Base-by-base conservation (phyloP, 176 grass and related monocot species). In the Alloteropsis semialata region DNA sequence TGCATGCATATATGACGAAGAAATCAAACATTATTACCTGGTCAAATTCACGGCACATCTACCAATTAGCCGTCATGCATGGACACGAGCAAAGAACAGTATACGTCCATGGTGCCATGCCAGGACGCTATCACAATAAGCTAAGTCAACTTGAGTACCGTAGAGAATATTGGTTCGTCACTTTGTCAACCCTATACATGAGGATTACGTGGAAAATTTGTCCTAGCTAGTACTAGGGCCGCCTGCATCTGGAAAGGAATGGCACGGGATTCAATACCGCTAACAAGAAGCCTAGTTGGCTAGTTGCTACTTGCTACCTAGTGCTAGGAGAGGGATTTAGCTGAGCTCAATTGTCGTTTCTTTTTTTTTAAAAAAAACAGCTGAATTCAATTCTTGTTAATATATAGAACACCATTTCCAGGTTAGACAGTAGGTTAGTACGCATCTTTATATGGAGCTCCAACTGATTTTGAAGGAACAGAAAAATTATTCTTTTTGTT, bases 81-180 rank as follows among this genome's bases (percentile, higher is more conserved):
- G 21, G 19, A 55, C 53, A 8, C 1, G 21, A 5, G 5, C 54
- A 57, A 8, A 0, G 21, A 5, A 12, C 54, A 57, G 54, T 11
- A 12, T 12, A 38, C 19, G 34, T n/a, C 12, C 10, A 66, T 66
- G 38, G 5, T 5, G 14, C 13, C 41, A 3, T 45, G 39, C n/a
- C 5, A 49, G 19, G 45, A 63, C 11, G 57, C 11, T 34, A 33
- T 21, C 41, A 37, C 38, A 19, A 3, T 17, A 2, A 56, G 22
- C 34, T 24, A 70, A 16, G 66, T 68, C 65, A 48, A 46, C 39
- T 46, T 46, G 41, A 45, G 80, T 61, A 62, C 4, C 81, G 81
- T 83, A 22, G 3, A 64, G 81, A 74, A 83, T 83, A 27, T 74
- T 75, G 44, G 44, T 63, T 74, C 30, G 5, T 74, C 30, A n/a